phyloP scores from a whole-genome alignment of 1,284 basidiomycete genomes.

The Tausonia pullulans region DNA sequence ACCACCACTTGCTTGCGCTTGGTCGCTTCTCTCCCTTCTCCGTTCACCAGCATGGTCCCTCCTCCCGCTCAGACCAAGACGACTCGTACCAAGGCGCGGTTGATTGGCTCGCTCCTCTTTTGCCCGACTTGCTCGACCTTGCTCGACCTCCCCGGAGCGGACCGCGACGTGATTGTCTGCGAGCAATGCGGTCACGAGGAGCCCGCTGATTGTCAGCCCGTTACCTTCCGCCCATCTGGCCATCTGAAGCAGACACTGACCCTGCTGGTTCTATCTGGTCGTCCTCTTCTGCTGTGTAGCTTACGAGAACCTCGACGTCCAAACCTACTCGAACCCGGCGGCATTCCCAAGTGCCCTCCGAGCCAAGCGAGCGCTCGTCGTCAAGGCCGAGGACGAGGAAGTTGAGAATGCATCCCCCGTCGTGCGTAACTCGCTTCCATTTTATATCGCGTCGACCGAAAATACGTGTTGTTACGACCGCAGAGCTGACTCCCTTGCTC shows the following conservation, averaged over 20 bases:
- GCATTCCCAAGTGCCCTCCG: constrained; percentile 85
- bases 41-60: no score
- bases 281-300: constrained; percentile 41
- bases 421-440: constrained; percentile 25
- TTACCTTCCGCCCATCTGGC: background rate
- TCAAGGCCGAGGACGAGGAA: constrained; percentile 68
- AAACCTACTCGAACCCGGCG: constrained; percentile 79
- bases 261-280: background rate
- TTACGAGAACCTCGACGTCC: constrained; percentile 83
- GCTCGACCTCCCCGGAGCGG: constrained; percentile 66
- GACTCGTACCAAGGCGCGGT: constrained; percentile 18
- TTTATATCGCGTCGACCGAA: background rate
- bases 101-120: constrained; percentile 74
- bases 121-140: constrained; percentile 86
- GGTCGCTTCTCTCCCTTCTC: no score
- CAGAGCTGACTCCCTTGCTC: background rate
- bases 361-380: constrained; percentile 76
- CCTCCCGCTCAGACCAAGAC: no score
- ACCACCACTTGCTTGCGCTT: no score
- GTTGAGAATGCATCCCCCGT: constrained; percentile 55
- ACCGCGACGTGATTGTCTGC: constrained; percentile 65
- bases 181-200: constrained; percentile 80
- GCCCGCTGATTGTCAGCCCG: constrained; percentile 65
- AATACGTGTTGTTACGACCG: background rate
- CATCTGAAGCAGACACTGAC: background rate